Evolutionary conservation across 192 early-diverging fungal genomes (phyloP).

Genomic region (Backusella mclennaniae): DNA sequence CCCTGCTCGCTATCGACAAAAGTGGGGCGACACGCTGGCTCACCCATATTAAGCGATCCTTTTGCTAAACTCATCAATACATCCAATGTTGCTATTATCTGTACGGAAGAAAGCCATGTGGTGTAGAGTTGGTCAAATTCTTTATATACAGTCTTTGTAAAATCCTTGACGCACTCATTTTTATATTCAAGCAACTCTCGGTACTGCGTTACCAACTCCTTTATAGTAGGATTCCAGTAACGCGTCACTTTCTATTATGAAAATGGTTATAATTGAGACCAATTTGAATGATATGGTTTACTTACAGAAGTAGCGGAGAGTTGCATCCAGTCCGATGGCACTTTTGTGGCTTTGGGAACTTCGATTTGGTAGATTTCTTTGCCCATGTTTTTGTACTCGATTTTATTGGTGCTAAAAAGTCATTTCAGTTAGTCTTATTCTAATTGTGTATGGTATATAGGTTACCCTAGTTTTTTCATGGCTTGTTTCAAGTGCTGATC

Average conservation of each 20-base stretch:
- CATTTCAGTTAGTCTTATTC: background rate
- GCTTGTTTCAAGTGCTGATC: slow-evolving; percentile 65
- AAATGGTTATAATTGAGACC: background rate
- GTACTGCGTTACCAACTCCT: slow-evolving; percentile 63
- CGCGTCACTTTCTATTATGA: slow-evolving; percentile 63
- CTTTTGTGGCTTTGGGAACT: slow-evolving; percentile 68
- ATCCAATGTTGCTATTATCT: slow-evolving; percentile 83
- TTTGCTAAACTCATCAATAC: slow-evolving; percentile 75
- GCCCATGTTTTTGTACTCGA: slow-evolving; percentile 86
- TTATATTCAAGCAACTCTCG: slow-evolving; percentile 83
- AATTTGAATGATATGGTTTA: background rate
- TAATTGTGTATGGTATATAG: too few species aligned
- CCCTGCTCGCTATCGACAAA: slow-evolving; percentile 69
- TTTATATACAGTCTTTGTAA: slow-evolving; percentile 72
- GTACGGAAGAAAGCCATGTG: slow-evolving; percentile 67
- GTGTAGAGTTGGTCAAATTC: slow-evolving; percentile 83
- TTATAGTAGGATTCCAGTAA: slow-evolving; percentile 77
- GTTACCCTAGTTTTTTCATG: slow-evolving; percentile 58
- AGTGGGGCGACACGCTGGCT: slow-evolving; percentile 82
- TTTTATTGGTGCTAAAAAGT: slow-evolving; percentile 47
- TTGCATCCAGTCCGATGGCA: slow-evolving; percentile 74
- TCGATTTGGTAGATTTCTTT: slow-evolving; percentile 98
- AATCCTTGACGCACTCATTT: slow-evolving; percentile 70
- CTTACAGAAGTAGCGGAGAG: slow-evolving; percentile 77
- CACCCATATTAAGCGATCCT: slow-evolving; percentile 66